Evolutionary conservation across 306 rosid species (phyloP).

Genomic region (Gillenia trifoliata): DNA sequence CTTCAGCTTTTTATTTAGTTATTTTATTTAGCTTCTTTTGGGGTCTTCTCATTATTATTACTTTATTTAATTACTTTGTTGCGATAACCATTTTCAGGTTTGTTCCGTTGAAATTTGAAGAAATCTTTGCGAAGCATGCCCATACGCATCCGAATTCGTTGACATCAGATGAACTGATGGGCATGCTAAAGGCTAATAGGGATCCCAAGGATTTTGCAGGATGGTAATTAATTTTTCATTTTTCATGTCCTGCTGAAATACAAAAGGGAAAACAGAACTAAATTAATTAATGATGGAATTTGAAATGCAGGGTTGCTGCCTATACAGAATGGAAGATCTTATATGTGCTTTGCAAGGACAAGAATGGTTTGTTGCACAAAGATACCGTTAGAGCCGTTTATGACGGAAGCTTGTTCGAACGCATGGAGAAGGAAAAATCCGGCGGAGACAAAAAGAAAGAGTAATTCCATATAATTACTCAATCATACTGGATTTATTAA

Average conservation of each 20-base stretch:
- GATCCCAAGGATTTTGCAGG: slow-evolving; percentile 52
- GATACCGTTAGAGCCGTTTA: slow-evolving; percentile 54
- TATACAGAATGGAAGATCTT: slow-evolving; percentile 61
- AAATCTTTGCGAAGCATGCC: slow-evolving; percentile 60
- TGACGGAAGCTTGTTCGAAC: slow-evolving; percentile 79
- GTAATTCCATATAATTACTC: slow-evolving; percentile 2
- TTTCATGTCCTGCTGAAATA: neutral
- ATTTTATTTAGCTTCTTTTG: too few relatives aligned
- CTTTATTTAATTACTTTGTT: neutral
- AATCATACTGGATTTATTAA: neutral
- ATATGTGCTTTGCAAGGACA: slow-evolving; percentile 66
- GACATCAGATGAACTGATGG: slow-evolving; percentile 52
- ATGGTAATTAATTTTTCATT: slow-evolving; percentile 42
- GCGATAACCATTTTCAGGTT: slow-evolving; percentile 37
- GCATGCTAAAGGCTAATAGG: slow-evolving; percentile 48
- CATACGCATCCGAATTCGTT: slow-evolving; percentile 44
- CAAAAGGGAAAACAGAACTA: neutral
- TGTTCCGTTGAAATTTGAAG: slow-evolving; percentile 62
- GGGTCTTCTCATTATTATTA: neutral
- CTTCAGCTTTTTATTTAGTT: neutral
- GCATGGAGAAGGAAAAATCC: slow-evolving; percentile 38
- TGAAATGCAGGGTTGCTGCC: slow-evolving; percentile 40
- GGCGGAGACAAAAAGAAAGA: slow-evolving; percentile 28
- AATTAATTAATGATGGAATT: neutral
- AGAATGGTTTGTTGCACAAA: slow-evolving; percentile 57